Conservation (phyloP, 805 yeast genomes). For the Alloascoidea africana region DNA sequence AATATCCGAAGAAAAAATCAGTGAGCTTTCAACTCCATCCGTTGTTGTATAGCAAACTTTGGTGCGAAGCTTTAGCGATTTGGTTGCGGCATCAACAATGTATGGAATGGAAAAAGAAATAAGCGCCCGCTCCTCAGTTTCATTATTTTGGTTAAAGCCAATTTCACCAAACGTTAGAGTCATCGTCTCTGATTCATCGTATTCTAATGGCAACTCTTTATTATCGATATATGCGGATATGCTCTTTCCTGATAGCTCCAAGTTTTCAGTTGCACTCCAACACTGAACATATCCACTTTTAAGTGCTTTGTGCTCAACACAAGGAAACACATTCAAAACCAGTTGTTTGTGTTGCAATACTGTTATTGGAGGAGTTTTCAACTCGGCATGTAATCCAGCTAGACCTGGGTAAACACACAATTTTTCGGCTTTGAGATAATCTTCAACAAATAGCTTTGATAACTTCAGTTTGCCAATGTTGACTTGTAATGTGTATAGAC, state of each 20-base stretch:
- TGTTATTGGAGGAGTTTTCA: background rate
- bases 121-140: slow-evolving; percentile 4
- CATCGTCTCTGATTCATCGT: slow-evolving; percentile 2
- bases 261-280: slow-evolving; percentile 1
- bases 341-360: background rate
- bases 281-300: slow-evolving; percentile 10
- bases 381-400: slow-evolving; percentile 9
- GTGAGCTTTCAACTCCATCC: slow-evolving; percentile 11
- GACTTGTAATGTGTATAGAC: slow-evolving; percentile 13
- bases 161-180: background rate
- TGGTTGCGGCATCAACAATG: slow-evolving; percentile 11
- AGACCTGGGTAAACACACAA: slow-evolving; percentile 7
- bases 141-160: no score
- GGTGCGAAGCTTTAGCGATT: slow-evolving; percentile 10
- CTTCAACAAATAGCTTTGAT: slow-evolving; percentile 9
- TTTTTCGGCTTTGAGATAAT: slow-evolving; percentile 5
- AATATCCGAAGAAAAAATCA: slow-evolving; percentile 15
- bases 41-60: slow-evolving; percentile 11
- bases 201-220: background rate
- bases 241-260: background rate
- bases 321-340: background rate
- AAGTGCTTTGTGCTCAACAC: background rate
- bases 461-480: slow-evolving; percentile 14
- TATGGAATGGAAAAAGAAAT: slow-evolving; percentile 15
- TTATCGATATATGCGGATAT: background rate